phyloP scores from a whole-genome alignment of 305 asterid species.

The Solanum hybrid region DNA sequence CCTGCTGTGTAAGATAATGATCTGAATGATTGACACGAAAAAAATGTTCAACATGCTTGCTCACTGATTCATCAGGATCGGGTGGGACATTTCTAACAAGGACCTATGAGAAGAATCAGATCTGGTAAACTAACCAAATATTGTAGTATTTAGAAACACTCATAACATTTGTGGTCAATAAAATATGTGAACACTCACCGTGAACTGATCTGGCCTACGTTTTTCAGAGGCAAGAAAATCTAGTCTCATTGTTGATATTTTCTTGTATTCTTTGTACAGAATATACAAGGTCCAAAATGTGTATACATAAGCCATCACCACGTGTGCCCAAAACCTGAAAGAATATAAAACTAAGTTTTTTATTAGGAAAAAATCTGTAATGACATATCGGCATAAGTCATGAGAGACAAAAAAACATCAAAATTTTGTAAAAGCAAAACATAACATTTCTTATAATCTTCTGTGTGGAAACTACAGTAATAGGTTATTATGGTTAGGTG shows the following conservation, averaged over 20 bases:
- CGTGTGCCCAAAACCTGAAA: conserved; percentile 73
- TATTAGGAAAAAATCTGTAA: neutral
- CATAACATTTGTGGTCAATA: neutral
- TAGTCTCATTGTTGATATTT: conserved; percentile 57
- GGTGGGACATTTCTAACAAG: conserved; percentile 95
- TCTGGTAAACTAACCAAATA: too few species aligned
- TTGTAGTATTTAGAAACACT: neutral
- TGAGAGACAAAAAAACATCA: neutral
- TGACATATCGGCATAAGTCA: conserved; percentile 7
- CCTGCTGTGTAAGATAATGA: conserved; percentile 81
- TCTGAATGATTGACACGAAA: conserved; percentile 84
- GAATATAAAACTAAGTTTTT: neutral
- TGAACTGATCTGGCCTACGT: conserved; percentile 83
- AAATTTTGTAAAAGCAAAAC: neutral
- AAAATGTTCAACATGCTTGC: conserved; percentile 88
- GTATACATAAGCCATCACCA: conserved; percentile 65
- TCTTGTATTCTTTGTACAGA: conserved; percentile 73
- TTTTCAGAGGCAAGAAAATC: conserved; percentile 70
- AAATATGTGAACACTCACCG: conserved; percentile 38
- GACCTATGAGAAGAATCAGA: conserved; percentile 43
- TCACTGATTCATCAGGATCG: conserved; percentile 83
- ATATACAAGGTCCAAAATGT: conserved; percentile 79
- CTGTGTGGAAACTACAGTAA: neutral
- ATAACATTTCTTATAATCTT: neutral
- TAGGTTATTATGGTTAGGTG: neutral